Conservation (phyloP, 768 basidiomycete species). For the Lentinus brumalis region DNA sequence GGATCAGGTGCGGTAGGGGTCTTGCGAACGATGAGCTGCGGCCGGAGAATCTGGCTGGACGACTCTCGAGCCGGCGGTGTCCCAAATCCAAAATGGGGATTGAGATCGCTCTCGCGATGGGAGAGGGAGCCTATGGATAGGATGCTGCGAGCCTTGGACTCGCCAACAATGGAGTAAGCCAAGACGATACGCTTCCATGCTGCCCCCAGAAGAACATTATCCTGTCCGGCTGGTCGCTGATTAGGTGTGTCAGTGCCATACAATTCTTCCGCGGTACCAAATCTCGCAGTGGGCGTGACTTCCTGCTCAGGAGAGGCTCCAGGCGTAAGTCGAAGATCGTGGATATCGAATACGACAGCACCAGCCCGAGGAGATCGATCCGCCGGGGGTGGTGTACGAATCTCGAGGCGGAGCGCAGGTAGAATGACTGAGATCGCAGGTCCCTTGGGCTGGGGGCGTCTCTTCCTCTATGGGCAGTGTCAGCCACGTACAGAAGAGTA, state of each 20-base stretch:
- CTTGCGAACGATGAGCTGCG: conserved; percentile 17
- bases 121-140: conserved; percentile 52
- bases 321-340: conserved; percentile 47
- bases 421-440: conserved; percentile 42
- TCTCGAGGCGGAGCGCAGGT: conserved; percentile 63
- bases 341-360: conserved; percentile 63
- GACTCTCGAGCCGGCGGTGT: conserved; percentile 11
- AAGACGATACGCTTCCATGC: conserved; percentile 49
- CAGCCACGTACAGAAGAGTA: neutral
- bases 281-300: conserved; percentile 26
- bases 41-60: conserved; percentile 14
- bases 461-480: neutral
- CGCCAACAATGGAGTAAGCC: conserved; percentile 46
- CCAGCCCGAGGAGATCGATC: conserved; percentile 60
- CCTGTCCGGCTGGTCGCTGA: neutral
- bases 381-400: conserved; percentile 65
- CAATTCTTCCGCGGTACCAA: conserved; percentile 25
- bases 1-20: neutral
- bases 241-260: conserved; percentile 7
- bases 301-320: conserved; percentile 26
- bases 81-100: conserved; percentile 12
- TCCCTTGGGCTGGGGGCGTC: neutral
- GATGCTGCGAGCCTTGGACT: conserved; percentile 44
- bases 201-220: conserved; percentile 38
- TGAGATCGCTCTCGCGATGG: conserved; percentile 5